Percentiles rank a stretch among this genome's conserved stretches.
Evolutionary conservation across 179 eudicot species (phyloP).

Genomic region (Heliamphora pulchella): DNA sequence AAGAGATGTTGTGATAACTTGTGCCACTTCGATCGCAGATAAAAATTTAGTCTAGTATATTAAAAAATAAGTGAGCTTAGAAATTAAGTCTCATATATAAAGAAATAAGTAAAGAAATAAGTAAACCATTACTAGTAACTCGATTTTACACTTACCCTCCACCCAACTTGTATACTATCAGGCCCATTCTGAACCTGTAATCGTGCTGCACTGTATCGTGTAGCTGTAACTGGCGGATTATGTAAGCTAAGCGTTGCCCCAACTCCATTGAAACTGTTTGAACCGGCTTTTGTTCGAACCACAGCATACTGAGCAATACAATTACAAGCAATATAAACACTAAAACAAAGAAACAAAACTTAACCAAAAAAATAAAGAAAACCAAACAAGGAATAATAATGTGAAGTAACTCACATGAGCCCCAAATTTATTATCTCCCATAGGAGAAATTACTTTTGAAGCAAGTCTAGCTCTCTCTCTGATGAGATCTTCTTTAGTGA

Average conservation of each 20-base stretch:
- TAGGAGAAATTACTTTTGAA: background rate
- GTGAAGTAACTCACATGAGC: background rate
- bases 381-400: too few relatives aligned
- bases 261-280: background rate
- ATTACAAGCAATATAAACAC: background rate
- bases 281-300: background rate
- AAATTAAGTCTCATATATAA: too few relatives aligned
- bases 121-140: too few relatives aligned
- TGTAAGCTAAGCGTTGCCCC: background rate
- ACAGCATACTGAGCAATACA: background rate
- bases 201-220: background rate
- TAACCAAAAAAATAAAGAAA: too few relatives aligned
- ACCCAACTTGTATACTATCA: conserved; percentile 7
- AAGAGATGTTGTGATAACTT: too few relatives aligned
- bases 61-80: too few relatives aligned
- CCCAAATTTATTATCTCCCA: background rate
- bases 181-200: background rate
- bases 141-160: conserved; percentile 3
- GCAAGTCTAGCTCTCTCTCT: background rate
- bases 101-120: too few relatives aligned
- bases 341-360: background rate
- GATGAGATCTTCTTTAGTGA: conserved; percentile 13
- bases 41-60: too few relatives aligned
- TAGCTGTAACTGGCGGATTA: too few relatives aligned
- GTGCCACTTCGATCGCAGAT: too few relatives aligned